phyloP scores from a whole-genome alignment of 352 stramenopile genomes.

The Discostella stelligera region DNA sequence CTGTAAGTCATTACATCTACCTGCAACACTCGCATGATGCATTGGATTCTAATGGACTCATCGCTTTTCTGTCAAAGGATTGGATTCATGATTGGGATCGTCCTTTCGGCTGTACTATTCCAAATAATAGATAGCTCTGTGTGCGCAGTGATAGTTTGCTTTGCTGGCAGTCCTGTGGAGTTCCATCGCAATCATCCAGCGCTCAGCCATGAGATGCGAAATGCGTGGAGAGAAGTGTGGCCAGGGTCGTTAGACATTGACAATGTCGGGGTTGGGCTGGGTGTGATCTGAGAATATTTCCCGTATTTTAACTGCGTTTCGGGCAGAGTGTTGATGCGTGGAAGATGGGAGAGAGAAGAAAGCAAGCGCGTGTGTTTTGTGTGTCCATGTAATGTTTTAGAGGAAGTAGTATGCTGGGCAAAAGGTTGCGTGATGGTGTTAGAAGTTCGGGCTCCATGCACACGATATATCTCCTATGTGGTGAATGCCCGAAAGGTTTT shows the following conservation, averaged over 20 bases:
- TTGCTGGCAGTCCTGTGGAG: constrained; percentile 74
- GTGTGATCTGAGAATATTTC: neutral
- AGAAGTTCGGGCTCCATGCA: too few species aligned
- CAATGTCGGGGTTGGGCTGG: constrained; percentile 31
- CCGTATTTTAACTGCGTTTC: neutral
- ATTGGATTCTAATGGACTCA: constrained; percentile 5
- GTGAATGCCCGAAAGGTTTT: neutral
- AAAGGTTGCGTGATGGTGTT: neutral
- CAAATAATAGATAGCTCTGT: constrained; percentile 76
- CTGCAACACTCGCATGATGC: neutral
- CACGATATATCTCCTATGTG: too few species aligned
- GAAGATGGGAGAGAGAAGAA: neutral
- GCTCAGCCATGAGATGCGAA: constrained; percentile 46
- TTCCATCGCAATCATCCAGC: constrained; percentile 76
- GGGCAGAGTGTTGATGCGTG: neutral
- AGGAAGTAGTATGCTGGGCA: neutral
- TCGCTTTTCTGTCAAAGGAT: constrained; percentile 32
- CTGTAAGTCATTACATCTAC: constrained; percentile 12
- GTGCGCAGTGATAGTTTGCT: constrained; percentile 77
- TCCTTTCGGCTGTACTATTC: constrained; percentile 72
- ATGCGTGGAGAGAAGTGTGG: constrained; percentile 79
- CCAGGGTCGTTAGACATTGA: constrained; percentile 75
- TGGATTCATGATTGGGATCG: constrained; percentile 65
- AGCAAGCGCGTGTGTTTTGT: neutral
- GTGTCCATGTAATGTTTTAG: neutral